A percentile compares a stretch with the other conserved stretches of the same genome.
phyloP scores from a whole-genome alignment of 164 flowering plant species.

The Paratinospora sagittata region DNA sequence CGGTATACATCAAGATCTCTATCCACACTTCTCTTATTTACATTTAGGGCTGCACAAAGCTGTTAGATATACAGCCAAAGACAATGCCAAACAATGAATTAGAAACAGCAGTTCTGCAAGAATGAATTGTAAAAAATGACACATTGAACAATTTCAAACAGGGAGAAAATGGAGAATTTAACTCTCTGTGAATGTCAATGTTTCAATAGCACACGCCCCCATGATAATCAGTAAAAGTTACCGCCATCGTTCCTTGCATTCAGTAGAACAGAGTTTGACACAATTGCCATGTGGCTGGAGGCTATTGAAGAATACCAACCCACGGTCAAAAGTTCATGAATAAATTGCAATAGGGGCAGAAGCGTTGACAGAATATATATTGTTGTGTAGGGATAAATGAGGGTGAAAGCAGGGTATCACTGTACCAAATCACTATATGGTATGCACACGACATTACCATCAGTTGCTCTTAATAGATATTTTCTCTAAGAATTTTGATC shows the following conservation, averaged over 20 bases:
- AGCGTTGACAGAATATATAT: no score
- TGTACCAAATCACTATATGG: no score
- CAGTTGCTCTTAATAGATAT: no score
- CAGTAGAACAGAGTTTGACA: no score
- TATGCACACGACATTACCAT: no score
- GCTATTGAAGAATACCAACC: no score
- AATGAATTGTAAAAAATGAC: not conserved
- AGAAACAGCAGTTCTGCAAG: not conserved
- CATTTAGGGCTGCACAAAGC: slow-evolving; percentile 89
- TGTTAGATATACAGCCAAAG: slow-evolving; percentile 26
- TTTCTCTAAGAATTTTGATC: no score
- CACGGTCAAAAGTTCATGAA: not conserved
- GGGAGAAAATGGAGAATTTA: not conserved
- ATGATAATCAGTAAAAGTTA: not conserved
- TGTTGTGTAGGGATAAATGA: no score
- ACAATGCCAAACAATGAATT: not conserved
- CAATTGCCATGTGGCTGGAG: no score
- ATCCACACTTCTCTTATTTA: slow-evolving; percentile 78
- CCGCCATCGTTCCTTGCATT: no score
- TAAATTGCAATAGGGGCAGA: no score
- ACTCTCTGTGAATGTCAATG: not conserved
- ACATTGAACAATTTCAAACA: not conserved
- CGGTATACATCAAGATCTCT: slow-evolving; percentile 97
- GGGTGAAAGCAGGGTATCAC: no score
- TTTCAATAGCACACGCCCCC: not conserved